Conservation (phyloP, 371 early-diverging fungal genomes). For the Enteropsectra breve region DNA sequence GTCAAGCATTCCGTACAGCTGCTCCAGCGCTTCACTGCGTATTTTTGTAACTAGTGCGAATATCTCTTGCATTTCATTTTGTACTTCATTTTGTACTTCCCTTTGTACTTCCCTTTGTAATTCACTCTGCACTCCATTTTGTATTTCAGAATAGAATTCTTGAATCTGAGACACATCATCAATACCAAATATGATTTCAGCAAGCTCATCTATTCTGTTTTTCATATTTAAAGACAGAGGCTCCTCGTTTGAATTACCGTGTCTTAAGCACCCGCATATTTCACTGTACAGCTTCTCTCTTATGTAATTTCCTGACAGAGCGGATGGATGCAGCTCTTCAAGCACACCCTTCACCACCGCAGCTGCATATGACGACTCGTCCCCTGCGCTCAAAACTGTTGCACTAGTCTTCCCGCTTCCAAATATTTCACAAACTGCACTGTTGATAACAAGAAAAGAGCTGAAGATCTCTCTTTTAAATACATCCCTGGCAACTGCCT, state of each 20-base stretch:
- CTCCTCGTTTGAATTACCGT: constrained; percentile 3
- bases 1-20: constrained; percentile 1
- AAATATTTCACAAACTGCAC: background rate
- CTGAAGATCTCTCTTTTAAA: background rate
- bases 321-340: background rate
- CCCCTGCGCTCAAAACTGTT: background rate
- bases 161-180: background rate
- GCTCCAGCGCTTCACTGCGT: background rate
- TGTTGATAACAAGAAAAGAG: background rate
- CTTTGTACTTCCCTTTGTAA: no score
- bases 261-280: background rate
- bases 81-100: no score
- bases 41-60: no score
- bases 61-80: no score
- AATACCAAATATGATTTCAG: background rate
- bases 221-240: background rate
- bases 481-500: background rate
- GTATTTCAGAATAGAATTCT: no score
- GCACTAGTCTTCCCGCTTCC: background rate
- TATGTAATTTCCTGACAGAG: no score
- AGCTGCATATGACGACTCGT: background rate
- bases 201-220: background rate
- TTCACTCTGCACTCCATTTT: no score
- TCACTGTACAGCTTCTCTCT: no score
- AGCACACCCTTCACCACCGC: background rate